A percentile compares a stretch with the other conserved stretches of the same genome.
phyloP scores from a whole-genome alignment of 2,329 filamentous ascomycete genomes.

The Talaromyces sp. region DNA sequence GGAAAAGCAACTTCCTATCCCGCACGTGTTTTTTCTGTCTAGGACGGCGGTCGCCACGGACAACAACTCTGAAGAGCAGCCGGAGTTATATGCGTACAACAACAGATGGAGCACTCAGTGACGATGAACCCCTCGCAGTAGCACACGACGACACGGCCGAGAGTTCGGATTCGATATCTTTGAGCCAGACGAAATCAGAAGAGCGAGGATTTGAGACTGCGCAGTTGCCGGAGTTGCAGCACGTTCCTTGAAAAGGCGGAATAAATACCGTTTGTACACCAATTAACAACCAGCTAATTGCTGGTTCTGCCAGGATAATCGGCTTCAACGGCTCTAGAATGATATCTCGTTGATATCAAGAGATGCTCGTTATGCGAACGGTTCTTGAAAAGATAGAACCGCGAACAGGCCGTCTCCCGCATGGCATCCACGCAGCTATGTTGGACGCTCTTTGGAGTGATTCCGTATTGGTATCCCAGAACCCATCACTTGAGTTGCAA shows the following conservation, averaged over 20 bases:
- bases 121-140: not conserved
- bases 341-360: not conserved
- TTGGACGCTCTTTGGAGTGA: not conserved
- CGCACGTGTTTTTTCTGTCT: not conserved
- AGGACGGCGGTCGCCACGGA: no score
- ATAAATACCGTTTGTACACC: not conserved
- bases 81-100: not conserved
- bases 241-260: not conserved
- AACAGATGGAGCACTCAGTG: not conserved
- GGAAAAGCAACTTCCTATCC: not conserved
- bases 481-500: not conserved
- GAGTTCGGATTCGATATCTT: not conserved
- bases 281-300: not conserved
- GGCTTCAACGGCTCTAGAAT: no score
- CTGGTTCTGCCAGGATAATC: not conserved
- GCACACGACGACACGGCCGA: not conserved
- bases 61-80: not conserved
- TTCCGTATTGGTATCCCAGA: not conserved
- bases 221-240: not conserved
- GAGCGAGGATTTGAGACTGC: not conserved
- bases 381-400: not conserved
- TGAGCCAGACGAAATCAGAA: not conserved
- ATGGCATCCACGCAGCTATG: not conserved
- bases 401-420: not conserved
- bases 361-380: not conserved